Conservation (phyloP, 495 filamentous ascomycete species). For the Penicillium nucicola region DNA sequence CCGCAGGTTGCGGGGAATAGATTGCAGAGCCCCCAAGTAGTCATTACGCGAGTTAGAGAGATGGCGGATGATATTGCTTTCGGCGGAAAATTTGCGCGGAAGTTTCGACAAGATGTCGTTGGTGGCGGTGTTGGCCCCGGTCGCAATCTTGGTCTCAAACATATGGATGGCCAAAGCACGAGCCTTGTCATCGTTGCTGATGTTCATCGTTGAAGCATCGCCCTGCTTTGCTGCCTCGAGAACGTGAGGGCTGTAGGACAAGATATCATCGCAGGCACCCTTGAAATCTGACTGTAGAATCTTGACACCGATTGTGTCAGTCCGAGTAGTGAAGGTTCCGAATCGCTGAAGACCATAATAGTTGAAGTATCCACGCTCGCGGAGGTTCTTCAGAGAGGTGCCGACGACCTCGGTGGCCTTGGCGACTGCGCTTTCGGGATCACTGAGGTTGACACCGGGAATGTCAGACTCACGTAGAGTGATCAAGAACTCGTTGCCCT, state of each 20-base stretch:
- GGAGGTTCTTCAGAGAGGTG: slow-evolving; percentile 50
- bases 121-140: slow-evolving; percentile 33
- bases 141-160: slow-evolving; percentile 52
- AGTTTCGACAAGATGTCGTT: slow-evolving; percentile 60
- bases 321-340: slow-evolving; percentile 76
- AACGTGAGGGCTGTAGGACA: slow-evolving; percentile 58
- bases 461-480: slow-evolving; percentile 81
- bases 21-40: slow-evolving; percentile 72
- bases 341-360: slow-evolving; percentile 96
- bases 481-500: slow-evolving; percentile 88
- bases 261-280: slow-evolving; percentile 69
- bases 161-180: slow-evolving; percentile 72
- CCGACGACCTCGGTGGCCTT: slow-evolving; percentile 54
- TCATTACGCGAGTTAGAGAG: slow-evolving; percentile 57
- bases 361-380: slow-evolving; percentile 80
- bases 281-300: slow-evolving; percentile 79
- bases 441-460: slow-evolving; percentile 41
- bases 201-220: slow-evolving; percentile 29
- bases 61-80: slow-evolving; percentile 71
- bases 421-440: slow-evolving; percentile 30
- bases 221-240: slow-evolving; percentile 46
- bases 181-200: slow-evolving; percentile 67
- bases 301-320: slow-evolving; percentile 76
- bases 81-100: slow-evolving; percentile 80
- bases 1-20: slow-evolving; percentile 72